Evolutionary conservation across 805 yeast genomes (phyloP).

Genomic region (Lipomyces spencermartinsiae): DNA sequence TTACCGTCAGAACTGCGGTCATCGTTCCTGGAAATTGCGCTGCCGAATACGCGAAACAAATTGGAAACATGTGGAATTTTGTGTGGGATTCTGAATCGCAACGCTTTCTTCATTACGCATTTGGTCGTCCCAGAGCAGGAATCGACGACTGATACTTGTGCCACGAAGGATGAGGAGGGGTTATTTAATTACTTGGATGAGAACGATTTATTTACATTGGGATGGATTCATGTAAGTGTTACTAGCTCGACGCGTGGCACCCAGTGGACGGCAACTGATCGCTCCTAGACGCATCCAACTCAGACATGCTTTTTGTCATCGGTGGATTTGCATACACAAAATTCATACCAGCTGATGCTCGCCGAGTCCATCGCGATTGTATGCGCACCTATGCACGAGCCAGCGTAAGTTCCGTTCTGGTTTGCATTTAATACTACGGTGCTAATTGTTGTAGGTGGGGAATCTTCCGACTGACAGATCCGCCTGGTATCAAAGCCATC

Average conservation of each 20-base stretch:
- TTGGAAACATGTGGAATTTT: slow-evolving; percentile 72
- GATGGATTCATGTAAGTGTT: slow-evolving; percentile 63
- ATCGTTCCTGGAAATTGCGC: slow-evolving; percentile 56
- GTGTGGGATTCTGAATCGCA: slow-evolving; percentile 65
- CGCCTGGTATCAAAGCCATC: slow-evolving; percentile 64
- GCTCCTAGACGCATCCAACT: slow-evolving; percentile 62
- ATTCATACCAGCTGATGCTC: slow-evolving; percentile 70
- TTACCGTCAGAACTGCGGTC: slow-evolving; percentile 55
- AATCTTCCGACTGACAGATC: slow-evolving; percentile 66
- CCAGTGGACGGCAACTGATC: not conserved
- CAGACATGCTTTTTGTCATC: slow-evolving; percentile 73
- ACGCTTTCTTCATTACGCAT: slow-evolving; percentile 68
- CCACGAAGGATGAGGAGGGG: slow-evolving; percentile 64
- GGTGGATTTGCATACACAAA: slow-evolving; percentile 71
- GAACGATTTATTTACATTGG: slow-evolving; percentile 65
- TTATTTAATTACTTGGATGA: slow-evolving; percentile 62
- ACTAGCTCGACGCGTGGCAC: not conserved
- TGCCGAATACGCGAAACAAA: slow-evolving; percentile 55
- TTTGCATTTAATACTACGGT: not conserved
- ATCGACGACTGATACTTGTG: slow-evolving; percentile 67
- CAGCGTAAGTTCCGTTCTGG: slow-evolving; percentile 42
- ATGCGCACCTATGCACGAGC: slow-evolving; percentile 59
- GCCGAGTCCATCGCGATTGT: slow-evolving; percentile 74
- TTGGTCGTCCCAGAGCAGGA: slow-evolving; percentile 68
- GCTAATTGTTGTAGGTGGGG: slow-evolving; percentile 49